These are phyloP conservation scores for Aureobasidium lini DNA, from an alignment of 2,329 filamentous ascomycete genomes.

Conservation along the genomic window DNA sequence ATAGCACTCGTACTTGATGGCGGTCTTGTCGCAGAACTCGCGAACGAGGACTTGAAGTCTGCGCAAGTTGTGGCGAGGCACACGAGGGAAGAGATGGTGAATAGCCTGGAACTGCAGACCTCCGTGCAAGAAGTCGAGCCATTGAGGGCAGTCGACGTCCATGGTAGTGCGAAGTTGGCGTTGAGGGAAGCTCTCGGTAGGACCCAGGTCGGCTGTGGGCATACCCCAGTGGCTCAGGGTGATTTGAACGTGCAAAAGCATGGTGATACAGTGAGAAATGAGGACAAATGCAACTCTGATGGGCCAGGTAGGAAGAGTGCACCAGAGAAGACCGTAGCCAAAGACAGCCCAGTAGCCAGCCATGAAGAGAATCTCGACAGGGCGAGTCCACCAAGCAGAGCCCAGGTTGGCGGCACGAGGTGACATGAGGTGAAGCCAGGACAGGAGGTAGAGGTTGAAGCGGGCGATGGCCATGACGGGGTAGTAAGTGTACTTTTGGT, in stretches of 20 bases:
- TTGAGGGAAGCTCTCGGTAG: conserved; percentile 60
- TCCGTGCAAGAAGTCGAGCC: conserved; percentile 66
- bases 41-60: conserved; percentile 52
- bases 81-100: conserved; percentile 61
- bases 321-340: conserved; percentile 73
- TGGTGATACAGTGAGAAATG: conserved; percentile 57
- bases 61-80: conserved; percentile 62
- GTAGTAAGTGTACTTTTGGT: conserved; percentile 79
- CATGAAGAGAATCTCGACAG: conserved; percentile 69
- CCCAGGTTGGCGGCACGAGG: conserved; percentile 67
- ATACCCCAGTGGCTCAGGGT: conserved; percentile 67
- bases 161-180: conserved; percentile 65
- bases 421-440: conserved; percentile 67
- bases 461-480: conserved; percentile 71
- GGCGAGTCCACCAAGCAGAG: conserved; percentile 74
- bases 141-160: conserved; percentile 65
- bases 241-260: conserved; percentile 65
- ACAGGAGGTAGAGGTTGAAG: conserved; percentile 79
- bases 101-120: conserved; percentile 67
- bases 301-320: conserved; percentile 59
- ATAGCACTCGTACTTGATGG: conserved; percentile 55
- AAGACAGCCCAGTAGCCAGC: conserved; percentile 81
- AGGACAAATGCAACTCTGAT: conserved; percentile 64
- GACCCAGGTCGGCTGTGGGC: conserved; percentile 58
- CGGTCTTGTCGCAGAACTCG: conserved; percentile 58